Evolutionary conservation across 306 rosid genomes (phyloP).

Genomic region (Pueraria montana): DNA sequence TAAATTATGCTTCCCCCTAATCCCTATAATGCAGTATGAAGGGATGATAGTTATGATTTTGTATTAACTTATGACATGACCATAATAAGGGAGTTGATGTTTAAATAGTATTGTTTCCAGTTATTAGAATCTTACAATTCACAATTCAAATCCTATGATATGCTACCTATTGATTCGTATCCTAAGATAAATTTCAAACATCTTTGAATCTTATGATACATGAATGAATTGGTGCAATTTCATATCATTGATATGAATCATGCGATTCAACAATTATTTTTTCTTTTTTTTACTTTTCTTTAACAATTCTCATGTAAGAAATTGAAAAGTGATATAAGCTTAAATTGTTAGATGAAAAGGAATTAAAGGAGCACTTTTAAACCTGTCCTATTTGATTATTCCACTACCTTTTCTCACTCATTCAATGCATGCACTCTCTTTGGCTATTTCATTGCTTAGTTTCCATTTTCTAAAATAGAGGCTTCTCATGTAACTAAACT

Average conservation of each 20-base stretch:
- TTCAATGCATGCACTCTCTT: background rate
- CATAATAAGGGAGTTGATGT: constrained; percentile 23
- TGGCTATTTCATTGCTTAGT: background rate
- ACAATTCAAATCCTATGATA: background rate
- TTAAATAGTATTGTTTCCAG: constrained; percentile 8
- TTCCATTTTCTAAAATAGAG: background rate
- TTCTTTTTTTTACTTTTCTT: background rate
- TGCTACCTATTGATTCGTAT: background rate
- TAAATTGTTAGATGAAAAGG: background rate
- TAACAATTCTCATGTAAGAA: no score
- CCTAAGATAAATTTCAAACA: background rate
- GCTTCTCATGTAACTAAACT: constrained; percentile 8
- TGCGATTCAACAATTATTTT: background rate
- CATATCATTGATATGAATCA: background rate
- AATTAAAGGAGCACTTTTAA: background rate
- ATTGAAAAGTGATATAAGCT: background rate
- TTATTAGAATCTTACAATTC: background rate
- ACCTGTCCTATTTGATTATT: background rate
- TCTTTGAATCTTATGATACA: background rate
- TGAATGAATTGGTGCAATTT: background rate
- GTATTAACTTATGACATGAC: constrained; percentile 6
- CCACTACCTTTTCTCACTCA: background rate
- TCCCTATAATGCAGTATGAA: constrained; percentile 33
- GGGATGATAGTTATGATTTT: constrained; percentile 35
- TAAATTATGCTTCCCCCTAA: constrained; percentile 54